Conservation (phyloP, 176 grass and related monocot genomes). For the Bromus sterilis region DNA sequence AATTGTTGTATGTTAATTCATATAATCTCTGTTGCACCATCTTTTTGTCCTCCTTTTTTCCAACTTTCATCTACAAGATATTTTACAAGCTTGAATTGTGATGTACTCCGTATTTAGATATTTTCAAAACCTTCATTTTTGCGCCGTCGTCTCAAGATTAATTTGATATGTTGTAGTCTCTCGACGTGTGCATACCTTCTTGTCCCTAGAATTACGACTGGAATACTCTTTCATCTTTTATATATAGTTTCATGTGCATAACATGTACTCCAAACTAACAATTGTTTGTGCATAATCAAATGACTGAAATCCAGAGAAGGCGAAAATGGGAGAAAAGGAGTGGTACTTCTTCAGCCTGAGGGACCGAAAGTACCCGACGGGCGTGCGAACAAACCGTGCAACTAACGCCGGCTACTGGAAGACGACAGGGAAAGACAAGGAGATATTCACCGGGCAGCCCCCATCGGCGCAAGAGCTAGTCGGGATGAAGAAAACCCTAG, state of each 20-base stretch:
- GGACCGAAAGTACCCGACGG: constrained; percentile 77
- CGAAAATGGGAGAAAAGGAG: constrained; percentile 87
- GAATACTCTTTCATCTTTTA: rapidly evolving
- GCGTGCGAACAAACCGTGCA: constrained; percentile 73
- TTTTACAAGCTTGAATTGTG: too few species aligned
- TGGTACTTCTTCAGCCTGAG: constrained; percentile 92
- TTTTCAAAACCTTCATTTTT: too few species aligned
- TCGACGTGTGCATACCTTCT: background rate
- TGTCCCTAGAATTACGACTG: background rate
- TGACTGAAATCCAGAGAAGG: constrained; percentile 39
- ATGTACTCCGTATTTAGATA: too few species aligned
- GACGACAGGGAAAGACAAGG: constrained; percentile 76
- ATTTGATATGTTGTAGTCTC: too few species aligned
- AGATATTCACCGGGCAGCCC: constrained; percentile 48
- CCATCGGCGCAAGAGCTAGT: constrained; percentile 20
- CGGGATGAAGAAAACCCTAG: constrained; percentile 90
- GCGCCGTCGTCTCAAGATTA: too few species aligned
- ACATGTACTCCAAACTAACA: background rate
- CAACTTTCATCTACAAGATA: too few species aligned
- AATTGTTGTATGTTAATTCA: too few species aligned
- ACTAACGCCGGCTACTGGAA: constrained; percentile 86
- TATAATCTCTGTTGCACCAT: too few species aligned
- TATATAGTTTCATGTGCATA: background rate
- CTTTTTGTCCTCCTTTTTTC: too few species aligned
- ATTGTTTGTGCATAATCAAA: background rate